Percentiles rank a stretch among this genome's conserved stretches.
Conservation (phyloP, 768 basidiomycete genomes). For the Boletus sp. region DNA sequence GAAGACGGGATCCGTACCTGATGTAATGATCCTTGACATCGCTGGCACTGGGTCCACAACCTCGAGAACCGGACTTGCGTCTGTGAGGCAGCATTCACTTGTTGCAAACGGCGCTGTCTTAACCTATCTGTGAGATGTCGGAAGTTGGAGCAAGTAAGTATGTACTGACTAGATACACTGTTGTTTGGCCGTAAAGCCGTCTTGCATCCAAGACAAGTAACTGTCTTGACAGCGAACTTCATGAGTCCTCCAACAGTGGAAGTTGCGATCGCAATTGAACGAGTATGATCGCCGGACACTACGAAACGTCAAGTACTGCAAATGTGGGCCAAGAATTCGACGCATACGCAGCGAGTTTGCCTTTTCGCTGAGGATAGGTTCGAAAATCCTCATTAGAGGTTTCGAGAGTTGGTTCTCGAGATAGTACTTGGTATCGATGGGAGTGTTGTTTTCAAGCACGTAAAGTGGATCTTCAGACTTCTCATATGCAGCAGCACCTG, state of each 20-base stretch:
- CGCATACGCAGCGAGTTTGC: conserved; percentile 76
- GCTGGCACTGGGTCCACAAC: conserved; percentile 97
- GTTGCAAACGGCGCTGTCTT: conserved; percentile 91
- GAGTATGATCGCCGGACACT: conserved; percentile 97
- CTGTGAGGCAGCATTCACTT: conserved; percentile 74
- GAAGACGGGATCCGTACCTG: conserved; percentile 48
- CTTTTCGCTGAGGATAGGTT: conserved; percentile 94
- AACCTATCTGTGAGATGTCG: conserved; percentile 1
- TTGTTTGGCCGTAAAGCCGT: conserved; percentile 80
- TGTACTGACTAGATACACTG: conserved; percentile 60
- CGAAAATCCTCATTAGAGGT: conserved; percentile 95
- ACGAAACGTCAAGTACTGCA: conserved; percentile 5
- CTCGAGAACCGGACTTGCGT: conserved; percentile 90
- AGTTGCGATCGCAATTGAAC: conserved; percentile 94
- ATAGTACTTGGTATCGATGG: conserved; percentile 97
- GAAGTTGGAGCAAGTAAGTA: not conserved
- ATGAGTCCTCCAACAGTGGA: conserved; percentile 95
- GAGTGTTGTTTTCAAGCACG: conserved; percentile 96
- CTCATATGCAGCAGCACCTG: conserved; percentile 97
- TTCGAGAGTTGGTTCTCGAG: conserved; percentile 98
- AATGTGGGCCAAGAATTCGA: not conserved
- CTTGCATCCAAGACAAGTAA: conserved; percentile 94
- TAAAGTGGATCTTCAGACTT: conserved; percentile 98
- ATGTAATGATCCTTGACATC: conserved; percentile 97
- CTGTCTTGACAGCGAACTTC: conserved; percentile 97